Evolutionary conservation across 169 alveolate genomes (phyloP), one percentile per base, ranked within the genome.

Genomic region (Cryptosporidium tyzzeri): DNA sequence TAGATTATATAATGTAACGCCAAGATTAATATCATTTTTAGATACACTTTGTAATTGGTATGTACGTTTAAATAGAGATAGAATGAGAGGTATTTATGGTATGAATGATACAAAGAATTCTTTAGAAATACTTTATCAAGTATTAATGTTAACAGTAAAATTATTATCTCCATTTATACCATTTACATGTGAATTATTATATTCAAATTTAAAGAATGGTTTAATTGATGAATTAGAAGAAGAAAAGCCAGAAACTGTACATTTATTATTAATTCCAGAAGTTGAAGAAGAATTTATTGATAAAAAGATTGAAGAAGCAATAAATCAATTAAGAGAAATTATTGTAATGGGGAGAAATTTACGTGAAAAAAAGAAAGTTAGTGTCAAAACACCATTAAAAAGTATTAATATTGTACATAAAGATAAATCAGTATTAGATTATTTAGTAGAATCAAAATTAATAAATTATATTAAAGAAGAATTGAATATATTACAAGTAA

Each of bases 31-130:
- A 65, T 85, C 92, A 48, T 99, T 98, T 95, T 95, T 99, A 53
- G 99, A 97, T 84, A 95, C 96, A 71, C 94, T 98, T 33, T 98
- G 99, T 23, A 98, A 98, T 93, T 97, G 99, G 99, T 95, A 96
- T 91, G 96, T 98, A 75, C 94, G 99, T 67, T 94, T 97, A 39
- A 98, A 98, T 92, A 96, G 99, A 86, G 97, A 95, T 69, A 97
- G 99, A 91, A 95, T 98, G 97, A 95, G 99, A 86, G 99, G 99
- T 14, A 97, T 94, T 53, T 84, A 92, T 58, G 99, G 99, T 23
- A 86, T 86, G 71, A 95, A 92, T 58, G 98, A 97, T 68, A 92
- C 97, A 69, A 37, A 85, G 45, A 95, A 92, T 29, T 92, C 99
- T 14, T 91, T 98, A 53, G 95, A 96, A 74, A 94, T 97, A 44